Conservation (phyloP, 345 rosid species). For the Mallotus nudiflorus region DNA sequence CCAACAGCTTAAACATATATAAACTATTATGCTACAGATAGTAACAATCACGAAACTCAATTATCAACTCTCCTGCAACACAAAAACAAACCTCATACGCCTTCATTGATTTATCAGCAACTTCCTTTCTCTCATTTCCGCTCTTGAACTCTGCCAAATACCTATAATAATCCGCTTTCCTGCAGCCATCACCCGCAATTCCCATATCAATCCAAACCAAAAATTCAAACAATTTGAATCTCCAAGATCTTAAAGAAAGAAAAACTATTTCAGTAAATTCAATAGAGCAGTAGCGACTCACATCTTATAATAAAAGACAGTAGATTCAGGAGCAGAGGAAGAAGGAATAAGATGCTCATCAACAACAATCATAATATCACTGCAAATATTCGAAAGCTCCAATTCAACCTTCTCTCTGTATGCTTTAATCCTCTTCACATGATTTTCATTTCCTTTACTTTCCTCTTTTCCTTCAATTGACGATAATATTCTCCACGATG, state of each 20-base stretch:
- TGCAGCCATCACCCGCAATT: constrained; percentile 15
- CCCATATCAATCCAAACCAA: constrained; percentile 3
- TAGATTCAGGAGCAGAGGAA: constrained; percentile 55
- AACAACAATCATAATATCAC: constrained; percentile 56
- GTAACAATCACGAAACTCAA: too few species aligned
- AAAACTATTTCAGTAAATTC: too few species aligned
- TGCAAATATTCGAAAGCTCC: constrained; percentile 52
- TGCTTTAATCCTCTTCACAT: constrained; percentile 53
- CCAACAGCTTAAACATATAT: too few species aligned
- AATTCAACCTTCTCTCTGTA: constrained; percentile 63
- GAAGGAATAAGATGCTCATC: constrained; percentile 73
- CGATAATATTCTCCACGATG: constrained; percentile 24
- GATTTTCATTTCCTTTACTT: constrained; percentile 48
- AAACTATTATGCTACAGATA: too few species aligned
- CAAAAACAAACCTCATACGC: constrained; percentile 50
- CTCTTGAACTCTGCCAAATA: constrained; percentile 61
- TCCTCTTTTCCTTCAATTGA: constrained; percentile 28
- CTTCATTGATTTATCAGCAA: constrained; percentile 63
- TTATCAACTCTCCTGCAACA: too few species aligned
- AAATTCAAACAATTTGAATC: too few species aligned
- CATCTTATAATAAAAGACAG: constrained; percentile 69
- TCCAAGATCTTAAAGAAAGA: too few species aligned
- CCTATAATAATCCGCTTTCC: constrained; percentile 77
- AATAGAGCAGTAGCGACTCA: too few species aligned
- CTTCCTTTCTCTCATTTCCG: constrained; percentile 53